phyloP scores from a whole-genome alignment of 345 rosid species.

The Firmiana major region DNA sequence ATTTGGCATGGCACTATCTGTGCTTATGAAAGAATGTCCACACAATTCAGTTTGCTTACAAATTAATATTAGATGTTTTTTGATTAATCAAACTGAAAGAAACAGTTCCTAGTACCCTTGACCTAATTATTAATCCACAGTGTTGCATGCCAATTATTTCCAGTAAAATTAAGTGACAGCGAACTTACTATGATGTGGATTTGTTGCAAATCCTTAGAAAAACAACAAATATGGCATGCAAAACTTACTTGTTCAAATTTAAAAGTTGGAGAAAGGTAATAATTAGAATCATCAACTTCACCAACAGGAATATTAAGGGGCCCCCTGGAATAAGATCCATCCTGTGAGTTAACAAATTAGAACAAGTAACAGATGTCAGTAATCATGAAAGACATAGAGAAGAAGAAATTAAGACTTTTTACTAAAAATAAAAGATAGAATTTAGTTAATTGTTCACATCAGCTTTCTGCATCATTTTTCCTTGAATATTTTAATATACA shows the following conservation, averaged over 20 bases:
- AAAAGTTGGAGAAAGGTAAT: conserved; percentile 68
- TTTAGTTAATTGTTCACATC: background rate
- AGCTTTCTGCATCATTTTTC: background rate
- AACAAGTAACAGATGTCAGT: background rate
- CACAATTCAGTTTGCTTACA: background rate
- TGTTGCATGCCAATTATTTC: background rate
- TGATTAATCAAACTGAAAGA: background rate
- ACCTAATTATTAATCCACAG: background rate
- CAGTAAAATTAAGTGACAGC: background rate
- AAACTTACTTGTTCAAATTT: conserved; percentile 79
- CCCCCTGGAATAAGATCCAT: conserved; percentile 92
- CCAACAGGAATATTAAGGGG: conserved; percentile 71
- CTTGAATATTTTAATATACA: background rate
- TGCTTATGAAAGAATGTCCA: background rate
- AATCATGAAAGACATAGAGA: background rate
- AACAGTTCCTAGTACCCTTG: background rate
- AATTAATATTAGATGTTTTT: background rate
- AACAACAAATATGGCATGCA: background rate
- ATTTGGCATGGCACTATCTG: background rate
- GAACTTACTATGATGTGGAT: background rate
- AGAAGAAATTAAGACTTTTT: background rate
- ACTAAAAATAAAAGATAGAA: background rate
- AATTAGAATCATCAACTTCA: conserved; percentile 52
- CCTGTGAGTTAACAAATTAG: conserved; percentile 38
- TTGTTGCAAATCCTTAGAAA: background rate